phyloP scores from a whole-genome alignment of 2,329 filamentous ascomycete species.

The Cladosporium sp. region DNA sequence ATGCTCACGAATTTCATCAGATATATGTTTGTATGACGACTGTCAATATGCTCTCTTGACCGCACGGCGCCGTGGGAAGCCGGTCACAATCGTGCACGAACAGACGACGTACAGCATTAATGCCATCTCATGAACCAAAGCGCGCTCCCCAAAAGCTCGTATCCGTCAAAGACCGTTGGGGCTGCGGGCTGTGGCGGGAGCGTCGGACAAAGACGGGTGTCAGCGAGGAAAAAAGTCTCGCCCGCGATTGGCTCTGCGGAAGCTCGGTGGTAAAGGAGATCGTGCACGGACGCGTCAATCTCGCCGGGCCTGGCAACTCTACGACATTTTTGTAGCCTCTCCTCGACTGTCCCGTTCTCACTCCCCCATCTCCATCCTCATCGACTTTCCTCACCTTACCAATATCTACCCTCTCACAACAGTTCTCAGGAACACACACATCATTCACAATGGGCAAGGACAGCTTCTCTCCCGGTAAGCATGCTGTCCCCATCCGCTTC shows the following conservation, averaged over 20 bases:
- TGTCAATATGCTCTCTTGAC: no score
- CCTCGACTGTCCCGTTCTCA: neutral
- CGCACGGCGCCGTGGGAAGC: no score
- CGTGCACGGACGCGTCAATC: neutral
- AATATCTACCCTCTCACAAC: constrained; percentile 5
- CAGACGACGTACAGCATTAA: no score
- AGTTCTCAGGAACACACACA: constrained; percentile 10
- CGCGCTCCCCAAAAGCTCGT: no score
- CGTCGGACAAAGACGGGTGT: neutral
- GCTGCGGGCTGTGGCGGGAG: neutral
- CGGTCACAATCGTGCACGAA: no score
- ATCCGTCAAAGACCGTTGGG: no score
- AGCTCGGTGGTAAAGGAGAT: neutral
- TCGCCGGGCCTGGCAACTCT: neutral
- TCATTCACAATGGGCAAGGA: constrained; percentile 33
- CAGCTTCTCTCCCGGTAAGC: constrained; percentile 32
- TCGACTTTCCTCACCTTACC: constrained; percentile 12
- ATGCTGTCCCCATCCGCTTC: neutral
- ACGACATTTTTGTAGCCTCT: neutral
- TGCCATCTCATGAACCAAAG: no score
- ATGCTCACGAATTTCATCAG: no score
- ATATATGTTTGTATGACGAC: no score
- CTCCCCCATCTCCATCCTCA: constrained; percentile 5
- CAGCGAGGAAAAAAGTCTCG: neutral
- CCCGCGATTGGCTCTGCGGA: neutral